These are phyloP conservation scores for Luffa aegyptiaca DNA, from an alignment of 306 rosid species.

Conservation along the genomic window DNA sequence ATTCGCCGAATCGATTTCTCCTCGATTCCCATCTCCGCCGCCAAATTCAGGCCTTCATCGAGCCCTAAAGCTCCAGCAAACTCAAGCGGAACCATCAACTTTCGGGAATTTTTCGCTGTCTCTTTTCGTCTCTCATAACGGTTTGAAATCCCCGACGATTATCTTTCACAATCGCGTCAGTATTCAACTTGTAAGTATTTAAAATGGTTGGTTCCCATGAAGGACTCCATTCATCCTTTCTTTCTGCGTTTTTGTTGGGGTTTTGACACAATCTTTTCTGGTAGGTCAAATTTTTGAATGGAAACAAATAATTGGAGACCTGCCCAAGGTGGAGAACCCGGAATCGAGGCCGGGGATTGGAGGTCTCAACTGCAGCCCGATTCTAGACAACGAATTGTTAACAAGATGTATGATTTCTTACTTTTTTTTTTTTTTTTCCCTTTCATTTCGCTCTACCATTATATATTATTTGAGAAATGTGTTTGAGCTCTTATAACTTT, in stretches of 20 bases:
- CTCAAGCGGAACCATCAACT: not conserved
- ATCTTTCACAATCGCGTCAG: too few species aligned
- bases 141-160: too few species aligned
- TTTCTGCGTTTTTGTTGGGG: not conserved
- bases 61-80: not conserved
- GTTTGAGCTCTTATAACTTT: not conserved
- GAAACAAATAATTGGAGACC: constrained; percentile 34
- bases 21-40: not conserved
- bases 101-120: too few species aligned
- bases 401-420: constrained; percentile 11
- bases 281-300: constrained; percentile 13
- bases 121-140: too few species aligned
- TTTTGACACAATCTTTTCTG: not conserved
- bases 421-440: too few species aligned
- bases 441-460: not conserved
- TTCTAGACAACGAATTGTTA: constrained; percentile 11
- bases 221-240: not conserved
- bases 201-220: too few species aligned
- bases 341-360: constrained; percentile 17
- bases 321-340: constrained; percentile 28
- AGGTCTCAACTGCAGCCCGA: constrained; percentile 16
- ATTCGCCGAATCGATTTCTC: not conserved
- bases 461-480: not conserved
- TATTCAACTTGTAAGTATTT: too few species aligned
- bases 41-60: not conserved